Conservation (phyloP, 2,329 filamentous ascomycete species). For the Parafenestella ontariensis region DNA sequence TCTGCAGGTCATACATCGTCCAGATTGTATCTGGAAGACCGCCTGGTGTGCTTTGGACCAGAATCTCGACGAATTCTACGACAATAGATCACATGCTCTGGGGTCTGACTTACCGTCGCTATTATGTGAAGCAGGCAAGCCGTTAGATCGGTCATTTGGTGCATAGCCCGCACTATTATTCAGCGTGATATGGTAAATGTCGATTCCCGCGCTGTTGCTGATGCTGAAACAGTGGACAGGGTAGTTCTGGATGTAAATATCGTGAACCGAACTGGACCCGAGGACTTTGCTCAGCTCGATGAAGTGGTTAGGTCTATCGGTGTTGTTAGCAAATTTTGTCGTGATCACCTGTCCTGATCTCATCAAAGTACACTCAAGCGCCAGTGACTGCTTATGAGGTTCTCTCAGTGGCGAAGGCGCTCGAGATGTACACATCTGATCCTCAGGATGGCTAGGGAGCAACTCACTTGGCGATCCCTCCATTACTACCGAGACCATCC, state of each 20-base stretch:
- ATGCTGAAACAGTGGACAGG: conserved; percentile 61
- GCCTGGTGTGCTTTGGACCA: not conserved
- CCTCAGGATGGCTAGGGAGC: not conserved
- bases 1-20: not conserved
- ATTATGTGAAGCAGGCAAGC: conserved; percentile 49
- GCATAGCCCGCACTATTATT: conserved; percentile 63
- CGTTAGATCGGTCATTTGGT: conserved; percentile 30
- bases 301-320: conserved; percentile 30
- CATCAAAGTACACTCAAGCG: too few species aligned
- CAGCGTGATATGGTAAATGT: conserved; percentile 58
- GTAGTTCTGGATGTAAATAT: conserved; percentile 60
- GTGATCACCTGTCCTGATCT: too few species aligned
- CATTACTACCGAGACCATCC: conserved; percentile 52
- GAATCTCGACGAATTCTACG: too few species aligned
- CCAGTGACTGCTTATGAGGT: too few species aligned
- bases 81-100: not conserved
- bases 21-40: not conserved
- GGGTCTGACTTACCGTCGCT: conserved; percentile 53
- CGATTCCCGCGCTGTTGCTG: conserved; percentile 49
- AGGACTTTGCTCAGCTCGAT: conserved; percentile 47
- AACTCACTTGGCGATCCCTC: conserved; percentile 43
- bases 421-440: too few species aligned
- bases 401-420: too few species aligned
- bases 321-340: not conserved
- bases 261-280: conserved; percentile 47